Evolutionary conservation across 768 basidiomycete genomes (phyloP).

Genomic region (Suillus decipiens): DNA sequence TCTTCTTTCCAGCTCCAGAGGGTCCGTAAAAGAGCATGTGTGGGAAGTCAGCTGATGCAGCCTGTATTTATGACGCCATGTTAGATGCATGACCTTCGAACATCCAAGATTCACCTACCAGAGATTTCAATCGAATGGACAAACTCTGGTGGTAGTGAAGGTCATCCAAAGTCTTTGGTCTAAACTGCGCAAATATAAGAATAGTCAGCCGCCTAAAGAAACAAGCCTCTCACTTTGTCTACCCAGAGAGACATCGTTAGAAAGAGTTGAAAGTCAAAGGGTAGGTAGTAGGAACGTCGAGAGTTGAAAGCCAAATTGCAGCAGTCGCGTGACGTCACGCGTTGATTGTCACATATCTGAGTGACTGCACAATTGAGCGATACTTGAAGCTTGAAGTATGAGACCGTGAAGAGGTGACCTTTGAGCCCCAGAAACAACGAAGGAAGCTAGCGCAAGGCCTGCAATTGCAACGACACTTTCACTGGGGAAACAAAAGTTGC

Average conservation of each 20-base stretch:
- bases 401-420: too few species aligned
- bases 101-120: conserved; percentile 47
- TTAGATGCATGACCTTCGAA: neutral
- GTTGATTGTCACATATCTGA: conserved; percentile 19
- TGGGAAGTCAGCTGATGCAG: conserved; percentile 91
- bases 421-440: too few species aligned
- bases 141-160: conserved; percentile 88
- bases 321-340: conserved; percentile 34
- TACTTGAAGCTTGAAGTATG: too few species aligned
- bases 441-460: too few species aligned
- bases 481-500: too few species aligned
- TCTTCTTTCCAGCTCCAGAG: conserved; percentile 97
- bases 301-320: conserved; percentile 9
- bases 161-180: conserved; percentile 80
- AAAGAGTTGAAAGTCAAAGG: neutral
- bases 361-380: too few species aligned
- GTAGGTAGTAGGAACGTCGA: neutral
- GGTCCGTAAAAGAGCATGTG: conserved; percentile 98
- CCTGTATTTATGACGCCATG: conserved; percentile 42
- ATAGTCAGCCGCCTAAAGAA: neutral
- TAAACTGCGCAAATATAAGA: conserved; percentile 54
- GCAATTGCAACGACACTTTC: too few species aligned
- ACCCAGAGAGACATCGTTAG: conserved; percentile 67
- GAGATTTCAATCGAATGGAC: conserved; percentile 74
- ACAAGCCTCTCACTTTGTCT: conserved; percentile 39